These are phyloP conservation scores for Lizanozyma gosingica DNA, from an alignment of 1,139 yeast genomes.

Conservation along the genomic window DNA sequence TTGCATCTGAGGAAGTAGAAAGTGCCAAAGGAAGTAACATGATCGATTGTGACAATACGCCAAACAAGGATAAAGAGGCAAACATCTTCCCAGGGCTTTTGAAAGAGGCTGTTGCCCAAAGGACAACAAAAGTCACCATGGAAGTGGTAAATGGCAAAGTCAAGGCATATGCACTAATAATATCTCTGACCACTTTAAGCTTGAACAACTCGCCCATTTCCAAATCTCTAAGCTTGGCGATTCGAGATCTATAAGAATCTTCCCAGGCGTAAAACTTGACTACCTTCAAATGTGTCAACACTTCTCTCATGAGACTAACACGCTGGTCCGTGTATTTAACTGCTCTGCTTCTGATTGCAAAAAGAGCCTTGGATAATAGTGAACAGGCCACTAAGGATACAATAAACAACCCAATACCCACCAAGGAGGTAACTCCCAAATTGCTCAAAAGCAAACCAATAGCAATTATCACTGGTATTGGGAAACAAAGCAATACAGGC, in stretches of 20 bases:
- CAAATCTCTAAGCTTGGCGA: constrained; percentile 25
- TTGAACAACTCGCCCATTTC: constrained; percentile 36
- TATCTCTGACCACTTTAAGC: constrained; percentile 36
- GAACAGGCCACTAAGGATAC: constrained; percentile 32
- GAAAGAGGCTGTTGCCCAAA: background rate
- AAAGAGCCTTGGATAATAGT: constrained; percentile 20
- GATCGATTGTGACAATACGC: constrained; percentile 40
- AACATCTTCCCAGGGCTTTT: constrained; percentile 25
- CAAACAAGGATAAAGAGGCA: constrained; percentile 34
- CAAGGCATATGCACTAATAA: constrained; percentile 40
- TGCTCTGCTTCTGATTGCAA: constrained; percentile 18
- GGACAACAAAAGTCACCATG: constrained; percentile 23
- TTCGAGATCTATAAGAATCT: constrained; percentile 29
- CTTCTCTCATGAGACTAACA: constrained; percentile 37
- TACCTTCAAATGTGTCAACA: constrained; percentile 31
- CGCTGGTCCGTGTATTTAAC: constrained; percentile 29
- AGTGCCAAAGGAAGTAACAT: constrained; percentile 40
- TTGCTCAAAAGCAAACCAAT: constrained; percentile 24
- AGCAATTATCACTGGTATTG: constrained; percentile 36
- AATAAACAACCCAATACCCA: constrained; percentile 36
- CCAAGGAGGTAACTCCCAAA: constrained; percentile 33
- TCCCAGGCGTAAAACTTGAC: constrained; percentile 45
- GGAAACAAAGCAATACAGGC: constrained; percentile 36
- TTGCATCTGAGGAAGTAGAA: constrained; percentile 41
- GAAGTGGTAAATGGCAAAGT: constrained; percentile 34